Conservation (phyloP, 305 asterid species). For the Fraxinus paxiana region DNA sequence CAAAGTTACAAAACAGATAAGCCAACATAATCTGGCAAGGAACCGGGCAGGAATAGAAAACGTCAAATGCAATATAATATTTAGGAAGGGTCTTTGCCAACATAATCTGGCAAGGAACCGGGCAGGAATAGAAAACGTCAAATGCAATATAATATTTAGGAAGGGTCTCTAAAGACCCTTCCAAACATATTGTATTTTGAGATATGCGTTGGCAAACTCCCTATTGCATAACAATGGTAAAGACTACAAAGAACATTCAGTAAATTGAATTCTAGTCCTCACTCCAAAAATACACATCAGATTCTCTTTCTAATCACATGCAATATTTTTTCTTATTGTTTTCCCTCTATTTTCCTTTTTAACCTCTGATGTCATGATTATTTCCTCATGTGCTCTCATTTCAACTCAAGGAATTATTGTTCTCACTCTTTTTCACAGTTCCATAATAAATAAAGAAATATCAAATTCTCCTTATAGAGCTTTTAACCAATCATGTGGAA, state of each 20-base stretch:
- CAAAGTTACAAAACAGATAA: not conserved
- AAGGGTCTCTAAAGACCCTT: not conserved
- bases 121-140: not conserved
- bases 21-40: not conserved
- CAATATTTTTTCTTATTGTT: not conserved
- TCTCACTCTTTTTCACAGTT: not conserved
- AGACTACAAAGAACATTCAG: not conserved
- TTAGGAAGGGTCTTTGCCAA: not conserved
- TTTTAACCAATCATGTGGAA: not conserved
- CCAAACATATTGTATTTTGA: not conserved
- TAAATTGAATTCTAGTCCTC: not conserved
- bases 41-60: not conserved
- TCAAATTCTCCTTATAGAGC: not conserved
- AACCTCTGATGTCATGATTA: not conserved
- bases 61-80: not conserved
- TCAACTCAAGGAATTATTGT: slow-evolving; percentile 8
- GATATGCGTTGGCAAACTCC: not conserved
- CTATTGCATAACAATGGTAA: not conserved
- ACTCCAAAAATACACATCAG: not conserved
- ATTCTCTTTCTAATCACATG: slow-evolving; percentile 3
- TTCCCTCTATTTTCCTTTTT: not conserved
- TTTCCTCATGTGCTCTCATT: not conserved
- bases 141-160: not conserved
- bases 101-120: not conserved
- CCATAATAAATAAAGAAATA: not conserved